Conservation (phyloP, 176 grass and related monocot genomes). For the Dendrocalamus sinicus region DNA sequence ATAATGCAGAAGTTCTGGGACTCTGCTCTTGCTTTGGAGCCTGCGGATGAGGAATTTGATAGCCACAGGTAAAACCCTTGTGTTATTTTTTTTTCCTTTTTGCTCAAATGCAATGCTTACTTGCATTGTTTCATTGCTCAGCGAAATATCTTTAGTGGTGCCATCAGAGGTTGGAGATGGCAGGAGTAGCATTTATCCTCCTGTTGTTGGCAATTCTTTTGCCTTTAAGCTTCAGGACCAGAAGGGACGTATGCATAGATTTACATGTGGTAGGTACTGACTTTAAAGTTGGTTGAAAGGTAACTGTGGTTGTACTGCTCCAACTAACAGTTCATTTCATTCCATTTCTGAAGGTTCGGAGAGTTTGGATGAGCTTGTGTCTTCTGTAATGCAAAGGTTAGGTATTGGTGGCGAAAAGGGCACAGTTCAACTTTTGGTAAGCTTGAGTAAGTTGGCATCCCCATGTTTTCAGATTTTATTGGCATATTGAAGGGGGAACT, state of each 20-base stretch:
- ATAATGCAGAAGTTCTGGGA: constrained; percentile 97
- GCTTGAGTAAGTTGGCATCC: constrained; percentile 17
- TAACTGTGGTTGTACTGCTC: constrained; percentile 5
- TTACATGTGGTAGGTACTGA: constrained; percentile 76
- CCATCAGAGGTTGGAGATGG: constrained; percentile 70
- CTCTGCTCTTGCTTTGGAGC: constrained; percentile 86
- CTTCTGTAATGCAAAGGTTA: constrained; percentile 65
- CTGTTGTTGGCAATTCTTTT: constrained; percentile 74
- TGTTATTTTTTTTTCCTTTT: constrained; percentile 21
- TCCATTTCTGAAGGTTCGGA: constrained; percentile 59
- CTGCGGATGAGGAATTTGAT: constrained; percentile 73
- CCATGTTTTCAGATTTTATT: not conserved
- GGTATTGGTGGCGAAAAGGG: constrained; percentile 48
- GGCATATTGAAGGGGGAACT: constrained; percentile 2
- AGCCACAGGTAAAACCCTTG: constrained; percentile 55
- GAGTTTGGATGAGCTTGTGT: constrained; percentile 65
- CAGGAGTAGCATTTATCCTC: constrained; percentile 60
- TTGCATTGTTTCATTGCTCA: constrained; percentile 43
- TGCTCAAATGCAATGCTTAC: constrained; percentile 15
- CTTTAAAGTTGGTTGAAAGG: constrained; percentile 31
- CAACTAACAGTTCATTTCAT: constrained; percentile 37
- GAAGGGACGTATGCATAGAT: constrained; percentile 84
- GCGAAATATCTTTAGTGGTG: constrained; percentile 77
- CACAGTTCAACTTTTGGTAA: constrained; percentile 85
- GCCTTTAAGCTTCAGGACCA: constrained; percentile 79